phyloP scores from a whole-genome alignment of 768 basidiomycete genomes.

The Kwoniella shandongensis region DNA sequence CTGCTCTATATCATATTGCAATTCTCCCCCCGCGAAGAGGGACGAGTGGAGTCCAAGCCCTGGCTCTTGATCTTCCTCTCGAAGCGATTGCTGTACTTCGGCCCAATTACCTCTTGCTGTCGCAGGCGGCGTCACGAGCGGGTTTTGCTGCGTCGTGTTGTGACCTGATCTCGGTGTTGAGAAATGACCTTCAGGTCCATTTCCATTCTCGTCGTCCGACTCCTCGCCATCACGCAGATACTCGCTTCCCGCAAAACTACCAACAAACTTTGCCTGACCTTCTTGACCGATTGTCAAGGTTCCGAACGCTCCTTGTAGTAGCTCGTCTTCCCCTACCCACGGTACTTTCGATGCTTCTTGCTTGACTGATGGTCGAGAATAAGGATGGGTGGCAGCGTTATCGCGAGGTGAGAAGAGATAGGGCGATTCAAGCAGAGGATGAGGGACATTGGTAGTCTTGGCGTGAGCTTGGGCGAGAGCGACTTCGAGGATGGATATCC shows the following conservation, averaged over 20 bases:
- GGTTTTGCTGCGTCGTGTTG: neutral
- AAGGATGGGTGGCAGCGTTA: slow-evolving; percentile 8
- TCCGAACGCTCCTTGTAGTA: slow-evolving; percentile 44
- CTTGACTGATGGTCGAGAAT: slow-evolving; percentile 10
- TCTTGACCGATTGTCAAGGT: slow-evolving; percentile 47
- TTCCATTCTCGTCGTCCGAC: slow-evolving; percentile 16
- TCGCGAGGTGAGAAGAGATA: slow-evolving; percentile 44
- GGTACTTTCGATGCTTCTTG: slow-evolving; percentile 7
- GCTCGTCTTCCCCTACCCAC: slow-evolving; percentile 27
- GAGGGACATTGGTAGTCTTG: slow-evolving; percentile 27
- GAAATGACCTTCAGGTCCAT: neutral
- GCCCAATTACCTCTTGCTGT: slow-evolving; percentile 15
- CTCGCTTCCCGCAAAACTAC: slow-evolving; percentile 46
- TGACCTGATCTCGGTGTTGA: neutral
- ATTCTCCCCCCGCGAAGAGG: slow-evolving; percentile 23
- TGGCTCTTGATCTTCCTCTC: neutral
- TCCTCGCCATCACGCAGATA: slow-evolving; percentile 34
- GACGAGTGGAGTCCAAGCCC: slow-evolving; percentile 10
- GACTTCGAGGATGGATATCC: slow-evolving; percentile 47
- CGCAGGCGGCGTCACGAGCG: slow-evolving; percentile 26
- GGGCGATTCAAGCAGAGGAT: slow-evolving; percentile 43
- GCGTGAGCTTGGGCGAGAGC: slow-evolving; percentile 47
- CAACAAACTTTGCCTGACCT: slow-evolving; percentile 48
- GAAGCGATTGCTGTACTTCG: neutral
- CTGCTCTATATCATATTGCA: slow-evolving; percentile 24